Evolutionary conservation across 768 basidiomycete species (phyloP), one percentile per base, ranked within the genome.

Genomic region (Leucogyrophana mollusca): DNA sequence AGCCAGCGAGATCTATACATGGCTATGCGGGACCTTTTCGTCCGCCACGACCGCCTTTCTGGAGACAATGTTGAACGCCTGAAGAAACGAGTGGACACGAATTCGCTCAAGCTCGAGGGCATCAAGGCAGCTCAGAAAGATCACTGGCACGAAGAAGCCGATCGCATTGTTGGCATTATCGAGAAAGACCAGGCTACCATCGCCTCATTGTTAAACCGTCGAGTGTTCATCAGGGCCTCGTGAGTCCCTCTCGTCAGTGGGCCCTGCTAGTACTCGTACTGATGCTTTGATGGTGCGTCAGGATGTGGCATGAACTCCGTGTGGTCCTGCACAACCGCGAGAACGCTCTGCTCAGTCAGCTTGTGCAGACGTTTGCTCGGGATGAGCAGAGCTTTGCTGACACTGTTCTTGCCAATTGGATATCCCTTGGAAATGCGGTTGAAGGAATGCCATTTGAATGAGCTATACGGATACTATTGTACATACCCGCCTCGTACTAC

Each of bases 271-370:
- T 46, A 38, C 23, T 30, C 16, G 45, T 34, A 32, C 36, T 49
- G 49, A 56, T 42, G 43, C 35, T 36, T 30, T 34, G 14, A 40
- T 38, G 8, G 38, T 43, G 37, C 32, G n/a, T 24, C 18, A 93
- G 94, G 54, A 80, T 96, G 79, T 97, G 94, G 93, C 90, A 95
- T 57, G 94, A 97, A 64, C 74, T 95, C n/a, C 83, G 90, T 18
- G 89, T 93, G 14, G 85, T 97, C 30, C 70, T 95, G 36, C 93
- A 96, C 65, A 93, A 94, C 53, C 76, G 87, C 45, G 94, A 96
- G 69, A 90, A 92, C 54, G 77, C 87, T 0, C 74, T 94, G 27
- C 67, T 94, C 21, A 87, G 87, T 0, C 74, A 85, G 50, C 72
- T 86, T 2, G 82, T 86, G 49, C 83, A 90, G 62, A 68, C 70